Conservation (phyloP, 140 eudicot genomes). For the Oenanthe javanica region DNA sequence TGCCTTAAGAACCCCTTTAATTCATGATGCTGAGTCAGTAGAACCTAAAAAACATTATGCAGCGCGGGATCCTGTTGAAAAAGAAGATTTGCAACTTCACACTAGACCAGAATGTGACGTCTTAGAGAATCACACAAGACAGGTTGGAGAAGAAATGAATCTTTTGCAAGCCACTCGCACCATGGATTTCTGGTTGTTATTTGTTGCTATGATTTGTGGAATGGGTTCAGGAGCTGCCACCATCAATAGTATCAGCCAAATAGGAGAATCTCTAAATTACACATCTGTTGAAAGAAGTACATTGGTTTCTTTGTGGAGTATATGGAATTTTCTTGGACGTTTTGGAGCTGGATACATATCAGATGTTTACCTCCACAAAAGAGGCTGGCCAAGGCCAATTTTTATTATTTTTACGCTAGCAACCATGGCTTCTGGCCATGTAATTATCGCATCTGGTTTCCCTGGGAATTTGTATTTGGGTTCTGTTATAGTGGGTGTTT, state of each 20-base stretch:
- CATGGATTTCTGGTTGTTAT: conserved; percentile 71
- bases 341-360: conserved; percentile 79
- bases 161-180: conserved; percentile 48
- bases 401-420: conserved; percentile 53
- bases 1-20: conserved; percentile 29
- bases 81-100: background rate
- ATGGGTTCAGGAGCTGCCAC: conserved; percentile 93
- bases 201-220: conserved; percentile 60
- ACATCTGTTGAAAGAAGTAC: conserved; percentile 39
- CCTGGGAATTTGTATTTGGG: conserved; percentile 69
- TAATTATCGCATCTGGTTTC: conserved; percentile 63
- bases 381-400: conserved; percentile 69
- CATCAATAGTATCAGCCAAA: conserved; percentile 69
- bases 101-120: background rate
- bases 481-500: conserved; percentile 64
- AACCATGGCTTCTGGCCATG: conserved; percentile 58
- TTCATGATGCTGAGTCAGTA: conserved; percentile 12
- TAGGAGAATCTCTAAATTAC: conserved; percentile 71
- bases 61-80: background rate
- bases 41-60: background rate
- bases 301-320: conserved; percentile 83
- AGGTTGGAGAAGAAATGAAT: conserved; percentile 36
- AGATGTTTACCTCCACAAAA: conserved; percentile 48
- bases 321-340: conserved; percentile 94
- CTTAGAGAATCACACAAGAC: conserved; percentile 5